These are phyloP conservation scores for Salix arbutifolia DNA, from an alignment of 345 rosid genomes.

Conservation along the genomic window DNA sequence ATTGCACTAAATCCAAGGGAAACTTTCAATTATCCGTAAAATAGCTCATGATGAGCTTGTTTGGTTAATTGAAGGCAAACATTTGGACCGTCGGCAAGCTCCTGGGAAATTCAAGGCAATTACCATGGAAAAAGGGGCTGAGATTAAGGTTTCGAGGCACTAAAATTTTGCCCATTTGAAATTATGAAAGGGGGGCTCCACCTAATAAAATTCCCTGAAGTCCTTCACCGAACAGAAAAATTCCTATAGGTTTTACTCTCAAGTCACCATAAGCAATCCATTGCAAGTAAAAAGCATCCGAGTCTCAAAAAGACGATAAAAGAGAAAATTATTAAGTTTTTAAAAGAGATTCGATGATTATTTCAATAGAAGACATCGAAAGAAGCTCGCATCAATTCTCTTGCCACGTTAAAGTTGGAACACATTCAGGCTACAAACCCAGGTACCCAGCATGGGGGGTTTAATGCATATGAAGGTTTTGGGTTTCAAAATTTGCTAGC, in stretches of 20 bases:
- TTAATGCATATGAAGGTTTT: no score
- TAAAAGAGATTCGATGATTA: conserved; percentile 23
- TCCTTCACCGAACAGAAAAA: conserved; percentile 5
- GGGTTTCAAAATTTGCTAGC: no score
- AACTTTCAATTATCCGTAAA: not conserved
- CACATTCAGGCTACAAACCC: conserved; percentile 15
- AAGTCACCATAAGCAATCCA: conserved; percentile 21
- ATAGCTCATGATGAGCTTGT: not conserved
- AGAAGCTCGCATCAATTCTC: conserved; percentile 43
- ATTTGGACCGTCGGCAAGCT: not conserved
- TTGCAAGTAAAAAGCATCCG: conserved; percentile 13
- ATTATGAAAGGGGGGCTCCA: conserved; percentile 30
- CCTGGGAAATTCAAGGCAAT: conserved; percentile 6
- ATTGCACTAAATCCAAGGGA: not conserved
- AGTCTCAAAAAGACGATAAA: conserved; percentile 24
- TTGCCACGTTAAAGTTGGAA: conserved; percentile 33
- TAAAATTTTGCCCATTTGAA: not conserved
- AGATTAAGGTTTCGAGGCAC: conserved; percentile 17
- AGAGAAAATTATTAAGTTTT: conserved; percentile 16
- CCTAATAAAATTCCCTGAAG: conserved; percentile 2
- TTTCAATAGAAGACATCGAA: conserved; percentile 44
- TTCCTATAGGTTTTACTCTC: conserved; percentile 20
- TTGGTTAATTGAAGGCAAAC: not conserved
- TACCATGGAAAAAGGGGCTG: not conserved
- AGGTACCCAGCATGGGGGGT: no score